Evolutionary conservation across 805 yeast species (phyloP).

Genomic region (Zygoascus flipseniorum): DNA sequence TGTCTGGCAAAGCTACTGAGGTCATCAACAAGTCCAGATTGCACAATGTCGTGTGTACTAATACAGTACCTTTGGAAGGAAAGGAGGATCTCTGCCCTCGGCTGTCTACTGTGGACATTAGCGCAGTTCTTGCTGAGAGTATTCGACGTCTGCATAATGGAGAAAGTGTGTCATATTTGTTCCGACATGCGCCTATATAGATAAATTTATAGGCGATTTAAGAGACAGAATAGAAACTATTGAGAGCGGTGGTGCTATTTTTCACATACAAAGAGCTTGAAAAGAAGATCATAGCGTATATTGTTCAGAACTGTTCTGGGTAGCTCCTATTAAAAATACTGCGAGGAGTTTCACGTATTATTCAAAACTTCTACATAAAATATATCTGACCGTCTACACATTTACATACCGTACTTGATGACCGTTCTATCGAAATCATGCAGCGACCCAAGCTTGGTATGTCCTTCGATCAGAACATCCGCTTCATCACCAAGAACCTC

Average conservation of each 20-base stretch:
- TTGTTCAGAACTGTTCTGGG: too few relatives aligned
- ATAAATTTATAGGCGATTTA: conserved; percentile 1
- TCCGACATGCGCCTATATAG: conserved; percentile 51
- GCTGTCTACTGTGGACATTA: conserved; percentile 72
- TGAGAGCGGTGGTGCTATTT: too few relatives aligned
- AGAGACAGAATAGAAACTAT: neutral
- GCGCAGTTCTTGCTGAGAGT: conserved; percentile 86
- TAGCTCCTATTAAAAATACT: too few relatives aligned
- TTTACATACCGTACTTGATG: neutral
- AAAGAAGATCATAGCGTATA: too few relatives aligned
- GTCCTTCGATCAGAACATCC: conserved; percentile 46
- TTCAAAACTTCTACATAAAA: neutral
- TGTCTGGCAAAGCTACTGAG: conserved; percentile 77
- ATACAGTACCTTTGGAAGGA: conserved; percentile 80
- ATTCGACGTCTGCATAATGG: conserved; percentile 94
- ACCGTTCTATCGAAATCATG: conserved; percentile 39
- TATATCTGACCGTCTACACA: neutral
- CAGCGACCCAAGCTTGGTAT: conserved; percentile 47
- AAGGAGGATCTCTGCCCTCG: conserved; percentile 53
- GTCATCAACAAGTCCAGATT: conserved; percentile 64
- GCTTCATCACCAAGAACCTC: conserved; percentile 40
- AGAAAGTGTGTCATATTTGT: conserved; percentile 85
- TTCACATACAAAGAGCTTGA: neutral
- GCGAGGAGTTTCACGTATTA: neutral
- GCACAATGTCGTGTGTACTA: conserved; percentile 78